phyloP scores from a whole-genome alignment of 805 yeast species.

The Wickerhamiella siamensis region DNA sequence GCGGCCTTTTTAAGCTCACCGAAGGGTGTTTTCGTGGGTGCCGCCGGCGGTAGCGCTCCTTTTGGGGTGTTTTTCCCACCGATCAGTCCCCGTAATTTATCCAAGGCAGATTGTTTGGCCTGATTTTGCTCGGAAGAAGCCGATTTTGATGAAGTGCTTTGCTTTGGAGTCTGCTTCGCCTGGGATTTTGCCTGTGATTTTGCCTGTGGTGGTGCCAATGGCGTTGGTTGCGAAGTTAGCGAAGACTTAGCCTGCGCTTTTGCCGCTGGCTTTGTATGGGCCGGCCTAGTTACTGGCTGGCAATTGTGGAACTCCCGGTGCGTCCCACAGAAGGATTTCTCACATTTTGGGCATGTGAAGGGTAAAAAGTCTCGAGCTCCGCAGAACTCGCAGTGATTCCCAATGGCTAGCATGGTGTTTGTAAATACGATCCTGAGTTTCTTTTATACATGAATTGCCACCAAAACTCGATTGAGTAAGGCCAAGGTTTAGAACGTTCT shows the following conservation, averaged over 20 bases:
- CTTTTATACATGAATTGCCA: background rate
- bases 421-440: background rate
- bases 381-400: constrained; percentile 29
- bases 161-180: constrained; percentile 1
- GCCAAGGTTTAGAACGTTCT: too few relatives aligned
- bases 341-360: constrained; percentile 27
- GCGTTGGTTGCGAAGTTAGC: background rate
- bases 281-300: constrained; percentile 6
- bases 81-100: background rate
- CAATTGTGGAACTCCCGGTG: constrained; percentile 30
- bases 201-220: too few relatives aligned
- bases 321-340: constrained; percentile 24
- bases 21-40: constrained; percentile 4
- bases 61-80: background rate
- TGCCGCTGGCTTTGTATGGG: constrained; percentile 2
- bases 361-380: constrained; percentile 31
- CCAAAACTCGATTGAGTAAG: too few relatives aligned
- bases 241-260: background rate
- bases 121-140: background rate
- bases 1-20: constrained; percentile 23
- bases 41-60: background rate
- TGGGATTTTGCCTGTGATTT: background rate
- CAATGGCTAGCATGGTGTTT: constrained; percentile 16
- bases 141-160: constrained; percentile 1
- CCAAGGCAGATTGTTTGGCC: background rate